Evolutionary conservation across 345 rosid genomes (phyloP), one percentile per base, ranked within the genome.

Genomic region (Clarkia xantiana): DNA sequence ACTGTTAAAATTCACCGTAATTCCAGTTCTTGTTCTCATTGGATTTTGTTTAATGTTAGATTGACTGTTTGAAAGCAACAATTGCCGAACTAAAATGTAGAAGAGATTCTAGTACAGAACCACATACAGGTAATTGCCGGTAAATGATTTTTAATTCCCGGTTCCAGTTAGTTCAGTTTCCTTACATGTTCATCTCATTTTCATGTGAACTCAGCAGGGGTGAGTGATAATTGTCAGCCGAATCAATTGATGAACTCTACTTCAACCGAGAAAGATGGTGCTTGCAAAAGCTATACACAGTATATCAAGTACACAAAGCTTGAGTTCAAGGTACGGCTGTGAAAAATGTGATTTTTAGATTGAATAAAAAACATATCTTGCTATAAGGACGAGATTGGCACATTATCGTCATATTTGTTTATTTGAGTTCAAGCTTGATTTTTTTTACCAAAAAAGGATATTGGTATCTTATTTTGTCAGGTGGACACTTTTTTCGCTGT

Each of bases 401-500:
- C 11, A 19, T 13, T 0, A 55, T 50, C 50, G 12, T 48, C 23
- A 16, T 18, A 17, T 50, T 15, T 16, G 12, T 40, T 16, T n/a
- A 9, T 45, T 36, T 17, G n/a, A n/a, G n/a, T n/a, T n/a, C n/a
- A n/a, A n/a, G n/a, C n/a, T n/a, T n/a, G n/a, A n/a, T n/a, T n/a
- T n/a, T n/a, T n/a, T n/a, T n/a, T n/a, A n/a, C n/a, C n/a, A n/a
- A n/a, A n/a, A n/a, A n/a, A n/a, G n/a, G 36, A 19, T 20, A 5
- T 29, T 25, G 14, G 40, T n/a, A 22, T 22, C 25, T 22, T 22
- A 29, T 17, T 52, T 25, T 44, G 25, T 68, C 70, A 91, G 98
- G 93, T 91, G 54, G 96, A 91, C 67, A 91, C 98, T 34, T 91
- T 86, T 69, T 91, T 80, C 65, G 98, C 98, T 10, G 98, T 91